phyloP scores from a whole-genome alignment of 2,329 filamentous ascomycete genomes.

The Fusarium sacchari region DNA sequence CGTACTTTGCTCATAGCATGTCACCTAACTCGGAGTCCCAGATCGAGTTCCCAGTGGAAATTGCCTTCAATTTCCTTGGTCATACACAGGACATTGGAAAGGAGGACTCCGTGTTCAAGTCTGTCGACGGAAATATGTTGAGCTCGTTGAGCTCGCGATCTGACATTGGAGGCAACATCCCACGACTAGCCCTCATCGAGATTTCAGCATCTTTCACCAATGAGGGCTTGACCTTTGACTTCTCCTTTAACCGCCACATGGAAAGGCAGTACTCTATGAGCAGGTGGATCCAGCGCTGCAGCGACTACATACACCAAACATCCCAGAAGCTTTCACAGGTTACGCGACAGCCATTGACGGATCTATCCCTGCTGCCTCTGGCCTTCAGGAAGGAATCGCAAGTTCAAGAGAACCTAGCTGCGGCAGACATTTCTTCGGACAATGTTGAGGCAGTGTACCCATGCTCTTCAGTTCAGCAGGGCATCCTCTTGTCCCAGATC shows the following conservation, averaged over 20 bases:
- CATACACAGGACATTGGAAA: conserved; percentile 2
- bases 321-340: neutral
- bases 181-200: conserved; percentile 31
- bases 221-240: neutral
- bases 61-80: conserved; percentile 37
- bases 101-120: conserved; percentile 9
- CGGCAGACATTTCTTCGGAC: neutral
- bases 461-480: conserved; percentile 37
- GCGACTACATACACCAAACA: neutral
- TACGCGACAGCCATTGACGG: neutral
- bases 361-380: conserved; percentile 23
- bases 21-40: neutral
- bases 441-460: conserved; percentile 32
- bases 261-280: neutral
- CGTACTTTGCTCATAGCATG: conserved; percentile 27
- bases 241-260: conserved; percentile 26
- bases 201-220: conserved; percentile 18
- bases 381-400: neutral
- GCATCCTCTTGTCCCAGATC: conserved; percentile 35
- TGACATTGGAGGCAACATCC: conserved; percentile 20
- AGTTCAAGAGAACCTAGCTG: neutral
- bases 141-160: conserved; percentile 2
- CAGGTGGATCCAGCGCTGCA: neutral
- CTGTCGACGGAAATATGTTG: neutral
- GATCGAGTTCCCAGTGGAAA: conserved; percentile 14